Evolutionary conservation across 495 filamentous ascomycete species (phyloP), one percentile per base, ranked within the genome.

Genomic region (Penicillium fimorum): DNA sequence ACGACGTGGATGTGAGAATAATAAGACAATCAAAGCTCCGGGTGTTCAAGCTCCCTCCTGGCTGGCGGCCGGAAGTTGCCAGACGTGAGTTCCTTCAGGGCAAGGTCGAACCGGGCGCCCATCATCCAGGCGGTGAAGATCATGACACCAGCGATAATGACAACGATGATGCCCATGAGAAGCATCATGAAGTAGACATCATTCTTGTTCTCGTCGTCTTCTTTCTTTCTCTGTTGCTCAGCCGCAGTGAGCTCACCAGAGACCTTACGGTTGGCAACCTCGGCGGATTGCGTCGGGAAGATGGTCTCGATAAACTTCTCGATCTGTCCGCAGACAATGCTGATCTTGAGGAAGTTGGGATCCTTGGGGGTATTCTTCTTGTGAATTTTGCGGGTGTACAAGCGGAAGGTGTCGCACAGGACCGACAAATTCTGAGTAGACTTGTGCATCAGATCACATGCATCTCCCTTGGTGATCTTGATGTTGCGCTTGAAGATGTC

Each of bases 271-370:
- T 71, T 57, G 45, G 81, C 70, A 18, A 73, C 76, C 53, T 78
- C 72, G 15, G 80, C 80, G 41, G 74, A 77, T 60, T 89, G 85
- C 13, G 84, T 83, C 6, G 94, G 94, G 84, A 92, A 98, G 64
- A 98, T 87, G 7, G 84, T 83, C 70, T 98, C 94, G 61, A 97
- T 96, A 71, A 96, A 98, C 80, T 96, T 90, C 68, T 98, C 94
- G 49, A 97, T 90, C 91, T 97, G 89, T 60, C 85, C 94, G 65
- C 92, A 96, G 42, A 87, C 86, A 48, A 90, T 86, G 65, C 91
- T 96, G 70, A 97, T 97, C 64, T 91, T 87, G 32, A 97, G 76
- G 75, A 88, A 98, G 65, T 96, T 91, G 27, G 95, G 94, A 66
- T 98, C 94, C 70, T 85, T 84, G 12, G 94, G 92, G 18, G 90